phyloP scores from a whole-genome alignment of 2,329 filamentous ascomycete genomes.

The Helotiales sp. region DNA sequence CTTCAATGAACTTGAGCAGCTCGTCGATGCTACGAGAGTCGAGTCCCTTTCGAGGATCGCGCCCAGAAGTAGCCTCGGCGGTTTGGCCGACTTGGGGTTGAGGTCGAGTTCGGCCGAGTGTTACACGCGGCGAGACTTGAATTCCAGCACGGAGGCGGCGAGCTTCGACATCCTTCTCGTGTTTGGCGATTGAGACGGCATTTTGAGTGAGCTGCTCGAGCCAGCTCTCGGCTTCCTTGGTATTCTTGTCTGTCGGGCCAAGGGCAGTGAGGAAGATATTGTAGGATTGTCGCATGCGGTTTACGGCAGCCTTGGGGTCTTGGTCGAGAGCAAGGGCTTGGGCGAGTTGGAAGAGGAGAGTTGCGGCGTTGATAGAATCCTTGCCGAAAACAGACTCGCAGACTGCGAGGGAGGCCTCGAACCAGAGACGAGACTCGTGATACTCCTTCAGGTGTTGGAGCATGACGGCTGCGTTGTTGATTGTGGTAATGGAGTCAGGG shows the following conservation, averaged over 20 bases:
- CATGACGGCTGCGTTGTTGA: slow-evolving; percentile 99
- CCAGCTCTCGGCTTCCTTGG: slow-evolving; percentile 97
- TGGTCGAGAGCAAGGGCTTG: slow-evolving; percentile 95
- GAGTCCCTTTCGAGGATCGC: slow-evolving; percentile 49
- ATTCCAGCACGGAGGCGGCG: slow-evolving; percentile 74
- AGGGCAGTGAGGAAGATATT: slow-evolving; percentile 91
- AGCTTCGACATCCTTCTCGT: slow-evolving; percentile 83
- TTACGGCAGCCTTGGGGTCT: slow-evolving; percentile 89
- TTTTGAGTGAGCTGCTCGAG: slow-evolving; percentile 95
- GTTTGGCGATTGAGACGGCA: slow-evolving; percentile 91
- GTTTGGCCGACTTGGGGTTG: slow-evolving; percentile 68
- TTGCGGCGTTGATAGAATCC: slow-evolving; percentile 90
- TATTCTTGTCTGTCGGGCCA: slow-evolving; percentile 92
- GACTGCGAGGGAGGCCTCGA: slow-evolving; percentile 87
- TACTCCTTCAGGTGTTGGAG: slow-evolving; percentile 94
- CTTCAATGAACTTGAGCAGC: slow-evolving; percentile 92
- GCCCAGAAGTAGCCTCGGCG: slow-evolving; percentile 50
- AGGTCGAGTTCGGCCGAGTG: slow-evolving; percentile 60
- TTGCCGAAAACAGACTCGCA: slow-evolving; percentile 90
- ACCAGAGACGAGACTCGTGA: slow-evolving; percentile 94
- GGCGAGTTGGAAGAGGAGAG: slow-evolving; percentile 93
- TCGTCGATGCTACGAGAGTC: slow-evolving; percentile 91
- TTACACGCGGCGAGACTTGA: slow-evolving; percentile 66
- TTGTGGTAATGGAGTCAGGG: slow-evolving; percentile 96
- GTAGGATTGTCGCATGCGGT: slow-evolving; percentile 94